Evolutionary conservation across 495 filamentous ascomycete genomes (phyloP).

Genomic region (Hyaloscypha hepaticicola): DNA sequence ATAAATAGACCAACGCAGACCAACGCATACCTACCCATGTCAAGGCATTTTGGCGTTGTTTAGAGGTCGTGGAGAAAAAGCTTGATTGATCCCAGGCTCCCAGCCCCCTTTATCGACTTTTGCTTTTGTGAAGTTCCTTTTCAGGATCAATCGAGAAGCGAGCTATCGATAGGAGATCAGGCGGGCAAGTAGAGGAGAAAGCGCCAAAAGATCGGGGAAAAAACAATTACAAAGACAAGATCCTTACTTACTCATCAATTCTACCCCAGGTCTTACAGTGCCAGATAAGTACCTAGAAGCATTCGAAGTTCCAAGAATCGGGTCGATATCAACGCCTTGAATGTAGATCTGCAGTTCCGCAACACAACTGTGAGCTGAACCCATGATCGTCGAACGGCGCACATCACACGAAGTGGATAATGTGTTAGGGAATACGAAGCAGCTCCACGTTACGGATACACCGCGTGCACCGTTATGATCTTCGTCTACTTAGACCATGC

Average conservation of each 20-base stretch:
- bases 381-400: too few relatives aligned
- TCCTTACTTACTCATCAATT: neutral
- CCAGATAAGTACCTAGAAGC: neutral
- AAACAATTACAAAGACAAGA: neutral
- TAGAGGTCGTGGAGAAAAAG: too few relatives aligned
- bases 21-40: too few relatives aligned
- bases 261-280: neutral
- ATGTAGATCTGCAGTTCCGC: neutral
- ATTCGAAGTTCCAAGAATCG: neutral
- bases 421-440: neutral
- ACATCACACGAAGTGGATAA: neutral
- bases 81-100: too few relatives aligned
- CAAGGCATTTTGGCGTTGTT: too few relatives aligned
- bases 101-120: too few relatives aligned
- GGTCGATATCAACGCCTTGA: neutral
- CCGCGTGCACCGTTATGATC: neutral
- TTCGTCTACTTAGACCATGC: neutral
- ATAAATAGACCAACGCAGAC: too few relatives aligned
- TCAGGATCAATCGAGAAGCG: too few relatives aligned
- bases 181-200: too few relatives aligned
- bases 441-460: neutral
- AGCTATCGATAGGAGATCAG: too few relatives aligned
- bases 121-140: too few relatives aligned
- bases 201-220: neutral
- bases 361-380: too few relatives aligned